These are phyloP conservation scores for Diplodia mutila DNA, from an alignment of 2,329 filamentous ascomycete species.

Conservation along the genomic window DNA sequence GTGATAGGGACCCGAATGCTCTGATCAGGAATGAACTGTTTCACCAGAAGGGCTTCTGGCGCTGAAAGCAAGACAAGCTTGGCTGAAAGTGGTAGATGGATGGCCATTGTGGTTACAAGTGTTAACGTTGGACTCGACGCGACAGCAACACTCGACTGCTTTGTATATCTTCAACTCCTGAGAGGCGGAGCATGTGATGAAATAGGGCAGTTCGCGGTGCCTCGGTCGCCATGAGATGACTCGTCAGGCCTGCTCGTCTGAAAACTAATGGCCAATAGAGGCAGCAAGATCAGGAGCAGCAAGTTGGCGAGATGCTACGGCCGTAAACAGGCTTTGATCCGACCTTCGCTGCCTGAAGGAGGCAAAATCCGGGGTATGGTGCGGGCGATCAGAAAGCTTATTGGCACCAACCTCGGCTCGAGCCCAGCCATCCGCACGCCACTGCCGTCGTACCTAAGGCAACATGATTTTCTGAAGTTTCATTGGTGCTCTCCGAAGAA, in stretches of 20 bases:
- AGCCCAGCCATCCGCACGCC: constrained; percentile 19
- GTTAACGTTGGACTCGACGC: not conserved
- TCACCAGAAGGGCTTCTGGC: constrained; percentile 22
- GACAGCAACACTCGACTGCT: not conserved
- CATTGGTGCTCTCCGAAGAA: not conserved
- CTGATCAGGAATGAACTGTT: constrained; percentile 19
- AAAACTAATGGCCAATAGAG: not conserved
- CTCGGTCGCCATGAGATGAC: constrained; percentile 16
- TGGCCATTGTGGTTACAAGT: not conserved
- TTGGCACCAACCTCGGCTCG: constrained; percentile 22
- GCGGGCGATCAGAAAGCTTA: constrained; percentile 22
- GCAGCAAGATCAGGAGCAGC: not conserved
- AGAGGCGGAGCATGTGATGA: constrained; percentile 15
- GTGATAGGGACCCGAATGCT: constrained; percentile 12
- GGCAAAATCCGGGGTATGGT: constrained; percentile 18
- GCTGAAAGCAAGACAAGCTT: constrained; percentile 12
- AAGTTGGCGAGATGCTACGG: not conserved
- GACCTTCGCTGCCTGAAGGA: not conserved
- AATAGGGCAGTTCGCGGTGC: constrained; percentile 3
- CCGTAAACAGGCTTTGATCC: not conserved
- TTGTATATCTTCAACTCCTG: not conserved
- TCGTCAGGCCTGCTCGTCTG: constrained; percentile 2
- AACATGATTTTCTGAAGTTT: not conserved
- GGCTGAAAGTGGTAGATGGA: constrained; percentile 19
- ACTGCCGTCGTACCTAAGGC: constrained; percentile 3